Evolutionary conservation across 768 basidiomycete genomes (phyloP), one percentile per base, ranked within the genome.

Genomic region (Rhizopogon salebrosus): DNA sequence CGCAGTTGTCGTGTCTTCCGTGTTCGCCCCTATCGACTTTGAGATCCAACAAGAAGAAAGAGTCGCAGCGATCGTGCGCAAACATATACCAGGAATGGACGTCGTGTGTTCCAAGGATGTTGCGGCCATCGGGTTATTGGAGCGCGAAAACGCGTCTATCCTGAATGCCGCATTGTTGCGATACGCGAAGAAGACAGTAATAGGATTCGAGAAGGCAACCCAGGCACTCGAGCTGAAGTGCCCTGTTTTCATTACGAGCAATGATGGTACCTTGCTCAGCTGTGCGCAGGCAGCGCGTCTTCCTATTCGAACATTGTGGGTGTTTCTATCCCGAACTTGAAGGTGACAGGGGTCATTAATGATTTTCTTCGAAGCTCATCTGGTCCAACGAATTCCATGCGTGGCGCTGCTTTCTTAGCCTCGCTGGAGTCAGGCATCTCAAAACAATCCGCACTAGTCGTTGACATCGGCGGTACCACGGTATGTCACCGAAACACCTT

Each of bases 301-400:
- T 36, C 85, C 85, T 2, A 80, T 87, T 59, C 74, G 79, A 50
- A 87, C 85, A 0, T 87, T 70, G 68, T 63, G 35, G 50, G 64
- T 54, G 31, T 41, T 78, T 61, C n/a, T 29, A 31, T 54, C 41
- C 6, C 22, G 31, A 27, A 50, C 65, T 16, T 61, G 60, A n/a
- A n/a, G 8, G 62, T 64, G 4, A 42, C 54, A 13, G 18, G 35
- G 48, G 27, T 46, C 49, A 23, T 51, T 48, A 53, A 46, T 40
- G 46, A 60, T 55, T 56, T 49, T 37, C 52, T 42, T 10, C 41
- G 39, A 51, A 68, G 62, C 53, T 76, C 75, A 20, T 78, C 75
- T 39, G 82, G 81, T 3, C 79, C 83, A 6, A 87, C 84, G 1
- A 86, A 86, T 62, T 84, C 82, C 1, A 87, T 86, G 83, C 71